Evolutionary conservation across 2,329 filamentous ascomycete genomes (phyloP), one percentile per base, ranked within the genome.

Genomic region (Falciphora oryzae): DNA sequence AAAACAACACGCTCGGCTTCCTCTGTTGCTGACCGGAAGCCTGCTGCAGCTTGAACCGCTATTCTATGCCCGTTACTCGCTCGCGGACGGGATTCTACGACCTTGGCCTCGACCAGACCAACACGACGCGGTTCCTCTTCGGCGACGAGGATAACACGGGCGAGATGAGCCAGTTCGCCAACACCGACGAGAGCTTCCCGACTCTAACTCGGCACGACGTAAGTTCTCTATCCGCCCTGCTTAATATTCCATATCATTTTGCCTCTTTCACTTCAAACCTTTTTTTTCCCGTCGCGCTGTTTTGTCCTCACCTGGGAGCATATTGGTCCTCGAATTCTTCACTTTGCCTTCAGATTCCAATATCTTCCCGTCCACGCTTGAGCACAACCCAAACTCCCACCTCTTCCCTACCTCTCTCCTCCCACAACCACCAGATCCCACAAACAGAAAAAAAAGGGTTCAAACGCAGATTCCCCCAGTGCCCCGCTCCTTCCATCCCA

Each of bases 61-160:
- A 96, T 77, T 97, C 94, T 5, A 93, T 97, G 90, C 94, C 94
- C 38, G 90, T 94, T 63, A 92, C 90, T 61, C 84, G 85, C 66
- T 86, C 88, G 69, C 85, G 89, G 69, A 87, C 83, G 69, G 85
- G 89, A 67, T 78, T 87, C 70, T 87, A 89, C 72, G 87, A 89
- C 69, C 83, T 87, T 70, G 85, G 85, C 56, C 80, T 96, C 65
- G 93, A 95, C 67, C 89, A 91, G 69, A 92, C 92, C 72, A 93
- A 95, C 77, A 93, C 91, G 16, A 86, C 92, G 31, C 88, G 90
- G 64, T 96, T 96, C 72, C 81, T 97, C 53, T 96, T 97, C 74
- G 89, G 90, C 66, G 90, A 92, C 71, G 92, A 93, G 66, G 88
- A 93, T 64, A 74, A 77, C 64, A 84, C 87, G 60, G 87, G 90